Base-by-base conservation (phyloP, 2,329 filamentous ascomycete genomes). In the Coniella vitis region DNA sequence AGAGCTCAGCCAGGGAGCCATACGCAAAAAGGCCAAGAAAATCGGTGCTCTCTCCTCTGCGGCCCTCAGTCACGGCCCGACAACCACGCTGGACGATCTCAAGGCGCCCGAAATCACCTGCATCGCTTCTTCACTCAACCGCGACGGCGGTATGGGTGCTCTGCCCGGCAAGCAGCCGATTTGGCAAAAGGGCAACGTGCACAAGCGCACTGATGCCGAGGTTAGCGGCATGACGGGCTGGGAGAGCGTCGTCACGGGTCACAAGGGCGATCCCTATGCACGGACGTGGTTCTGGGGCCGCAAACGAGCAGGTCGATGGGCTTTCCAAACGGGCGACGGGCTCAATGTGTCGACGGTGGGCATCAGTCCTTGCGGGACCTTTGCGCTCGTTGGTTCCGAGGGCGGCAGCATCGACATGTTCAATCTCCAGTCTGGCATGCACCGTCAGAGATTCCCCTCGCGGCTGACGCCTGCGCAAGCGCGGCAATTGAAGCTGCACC, bases 271-370 rank as follows among this genome's bases (percentile, higher is more conserved):
- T 61, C 78, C 83, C 38, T 87, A 80, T 61, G 93, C 90, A 16
- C 81, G 93, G 46, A 97, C 93, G 1, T 98, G 93, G 93, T 96
- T 96, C 68, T 97, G 93, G 90, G 93, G 91, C 5, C 84, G 89
- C 49, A 96, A 94, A 68, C 83, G 86, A 59, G 90, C 93, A 42
- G 93, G 93, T 10, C 78, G 93, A 55, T 98, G 93, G 93, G 85
- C 87, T 0, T 88, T 98, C 57, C 83, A 87, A 56, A 96, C 90
- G 1, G 79, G 85, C 36, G 93, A 98, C 66, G 79, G 80, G 16
- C 78, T 81, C n/a, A 79, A 89, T 59, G 91, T 95, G 51, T 80
- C 86, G 55, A 91, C 87, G 46, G 89, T 98, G 17, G 80, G 90
- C 10, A 85, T 98, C 52, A 95, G 88, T 47, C 79, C 88, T 1